Evolutionary conservation across 495 filamentous ascomycete species (phyloP), one percentile per base, ranked within the genome.

Genomic region (Aspergillus biplanus): DNA sequence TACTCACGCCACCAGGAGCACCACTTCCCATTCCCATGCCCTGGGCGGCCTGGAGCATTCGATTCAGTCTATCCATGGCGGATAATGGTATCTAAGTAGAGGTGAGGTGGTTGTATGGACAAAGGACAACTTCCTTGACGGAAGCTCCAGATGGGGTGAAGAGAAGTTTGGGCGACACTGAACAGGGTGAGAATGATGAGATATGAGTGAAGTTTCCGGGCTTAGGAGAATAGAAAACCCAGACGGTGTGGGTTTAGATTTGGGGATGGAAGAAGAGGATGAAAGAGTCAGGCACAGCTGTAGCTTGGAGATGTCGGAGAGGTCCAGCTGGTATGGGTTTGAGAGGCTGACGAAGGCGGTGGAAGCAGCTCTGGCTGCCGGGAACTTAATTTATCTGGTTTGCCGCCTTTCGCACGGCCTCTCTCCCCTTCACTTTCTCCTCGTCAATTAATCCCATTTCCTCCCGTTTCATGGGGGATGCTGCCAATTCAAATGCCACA

Each of bases 51-150:
- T 89, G 84, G 61, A 97, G 83, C 87, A 97, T 89, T 69, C 89
- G 83, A 72, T 89, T 89, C 71, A 96, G 87, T 69, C 93, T 90
- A 73, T 97, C 92, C 93, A 97, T 97, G 62, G 49, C 62, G 69
- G 57, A 57, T 66, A 58, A 61, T 33, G 50, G 46, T 56, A 59
- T 73, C 66, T 67, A 56, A 59, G 58, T 35, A 53, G 32, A 67
- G 39, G 32, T 49, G 53, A 63, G 55, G 65, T 56, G 57, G 59
- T 69, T 50, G 64, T 61, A 62, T 39, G 63, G 61, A 56, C 64
- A 33, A 58, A 63, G 65, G 69, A 72, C 69, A 70, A 72, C 75
- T 79, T 74, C 77, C 75, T 65, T 44, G 47, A 58, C 66, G 72
- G 77, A 79, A 79, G 77, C 73, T 78, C 67, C 71, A 62, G 66